Percentiles rank a stretch among this genome's conserved stretches.
Evolutionary conservation across 2,329 filamentous ascomycete genomes (phyloP).

Genomic region (Neonectria faginata): DNA sequence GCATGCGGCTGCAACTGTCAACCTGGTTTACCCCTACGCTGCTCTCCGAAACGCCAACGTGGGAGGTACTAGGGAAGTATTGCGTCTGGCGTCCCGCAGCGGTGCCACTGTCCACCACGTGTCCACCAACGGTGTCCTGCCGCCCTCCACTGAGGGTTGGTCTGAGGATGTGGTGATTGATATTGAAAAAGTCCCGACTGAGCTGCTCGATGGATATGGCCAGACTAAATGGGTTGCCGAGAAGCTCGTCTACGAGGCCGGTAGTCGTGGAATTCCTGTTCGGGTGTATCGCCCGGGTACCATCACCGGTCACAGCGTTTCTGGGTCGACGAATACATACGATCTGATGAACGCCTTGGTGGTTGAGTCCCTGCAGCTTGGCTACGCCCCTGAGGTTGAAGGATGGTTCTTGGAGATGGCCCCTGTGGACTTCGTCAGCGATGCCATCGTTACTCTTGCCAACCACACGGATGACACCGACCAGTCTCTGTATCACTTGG

Average conservation of each 20-base stretch:
- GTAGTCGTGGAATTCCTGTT: slow-evolving; percentile 75
- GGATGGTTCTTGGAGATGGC: slow-evolving; percentile 88
- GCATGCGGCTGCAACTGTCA: slow-evolving; percentile 82
- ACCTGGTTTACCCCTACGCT: slow-evolving; percentile 84
- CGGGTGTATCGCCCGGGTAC: slow-evolving; percentile 80
- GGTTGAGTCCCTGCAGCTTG: slow-evolving; percentile 80
- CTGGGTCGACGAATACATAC: slow-evolving; percentile 81
- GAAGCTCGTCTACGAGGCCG: slow-evolving; percentile 77
- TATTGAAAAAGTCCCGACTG: slow-evolving; percentile 75
- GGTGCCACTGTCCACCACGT: slow-evolving; percentile 82
- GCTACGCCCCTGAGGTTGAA: slow-evolving; percentile 75
- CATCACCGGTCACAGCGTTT: slow-evolving; percentile 80
- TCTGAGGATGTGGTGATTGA: slow-evolving; percentile 75
- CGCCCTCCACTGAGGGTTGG: slow-evolving; percentile 77
- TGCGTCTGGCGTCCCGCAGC: slow-evolving; percentile 75
- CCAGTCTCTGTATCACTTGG: slow-evolving; percentile 78
- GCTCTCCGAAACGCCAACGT: slow-evolving; percentile 80
- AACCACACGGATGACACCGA: slow-evolving; percentile 71
- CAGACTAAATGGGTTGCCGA: slow-evolving; percentile 88
- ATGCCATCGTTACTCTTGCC: slow-evolving; percentile 76
- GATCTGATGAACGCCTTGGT: slow-evolving; percentile 82
- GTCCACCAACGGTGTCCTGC: slow-evolving; percentile 84
- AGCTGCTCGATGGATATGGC: slow-evolving; percentile 78
- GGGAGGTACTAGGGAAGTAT: slow-evolving; percentile 79
- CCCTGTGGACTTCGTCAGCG: slow-evolving; percentile 83